Conservation (phyloP, 169 alveolate genomes). For the Eimeria acervulina region DNA sequence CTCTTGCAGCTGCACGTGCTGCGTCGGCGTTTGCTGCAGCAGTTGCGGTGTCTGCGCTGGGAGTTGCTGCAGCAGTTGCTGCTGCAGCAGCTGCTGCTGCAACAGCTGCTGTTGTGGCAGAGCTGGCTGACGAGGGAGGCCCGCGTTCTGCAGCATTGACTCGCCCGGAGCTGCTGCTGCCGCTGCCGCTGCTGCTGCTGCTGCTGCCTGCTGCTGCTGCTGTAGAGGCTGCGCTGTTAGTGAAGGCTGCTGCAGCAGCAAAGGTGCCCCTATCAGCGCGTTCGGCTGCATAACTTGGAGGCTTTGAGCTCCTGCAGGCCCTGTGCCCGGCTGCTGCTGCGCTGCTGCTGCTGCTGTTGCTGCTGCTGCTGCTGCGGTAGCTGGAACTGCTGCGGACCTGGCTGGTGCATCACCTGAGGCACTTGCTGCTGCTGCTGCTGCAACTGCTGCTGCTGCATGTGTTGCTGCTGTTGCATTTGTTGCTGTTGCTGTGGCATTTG, state of each 20-base stretch:
- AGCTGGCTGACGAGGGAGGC: neutral
- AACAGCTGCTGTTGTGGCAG: neutral
- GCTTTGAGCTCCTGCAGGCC: neutral
- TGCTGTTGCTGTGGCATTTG: conserved; percentile 9
- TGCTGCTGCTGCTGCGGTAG: conserved; percentile 46
- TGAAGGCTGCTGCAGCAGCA: conserved; percentile 35
- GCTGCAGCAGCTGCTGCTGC: conserved; percentile 49
- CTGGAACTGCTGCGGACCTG: conserved; percentile 42
- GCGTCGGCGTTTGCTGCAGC: conserved; percentile 28
- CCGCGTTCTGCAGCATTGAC: neutral
- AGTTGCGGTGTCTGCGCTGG: neutral
- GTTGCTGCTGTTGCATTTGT: conserved; percentile 7
- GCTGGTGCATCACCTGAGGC: neutral
- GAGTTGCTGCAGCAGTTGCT: conserved; percentile 34
- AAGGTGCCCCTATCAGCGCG: neutral
- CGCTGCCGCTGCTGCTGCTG: no score
- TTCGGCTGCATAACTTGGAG: conserved; percentile 9
- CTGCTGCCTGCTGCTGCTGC: conserved; percentile 4
- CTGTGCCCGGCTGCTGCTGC: conserved; percentile 12
- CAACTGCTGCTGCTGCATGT: neutral
- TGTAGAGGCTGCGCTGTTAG: neutral
- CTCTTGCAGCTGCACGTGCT: conserved; percentile 13
- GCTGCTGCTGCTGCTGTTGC: conserved; percentile 38
- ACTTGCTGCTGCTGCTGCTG: conserved; percentile 46
- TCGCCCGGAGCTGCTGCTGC: conserved; percentile 45